Base-by-base conservation (phyloP, 2,329 filamentous ascomycete species). In the Pseudogymnoascus sp. region DNA sequence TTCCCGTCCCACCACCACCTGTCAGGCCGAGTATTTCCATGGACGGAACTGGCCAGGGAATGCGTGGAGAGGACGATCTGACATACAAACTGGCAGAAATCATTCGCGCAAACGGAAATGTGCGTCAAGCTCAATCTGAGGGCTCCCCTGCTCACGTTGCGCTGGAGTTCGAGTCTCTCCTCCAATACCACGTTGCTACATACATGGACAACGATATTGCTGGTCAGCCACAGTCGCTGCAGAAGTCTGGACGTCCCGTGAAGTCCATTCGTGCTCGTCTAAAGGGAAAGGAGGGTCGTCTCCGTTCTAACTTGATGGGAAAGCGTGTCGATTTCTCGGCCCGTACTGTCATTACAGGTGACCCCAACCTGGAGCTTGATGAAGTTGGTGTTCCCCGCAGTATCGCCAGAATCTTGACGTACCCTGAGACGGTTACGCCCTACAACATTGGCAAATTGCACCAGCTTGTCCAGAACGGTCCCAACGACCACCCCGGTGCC, bases 181-280 rank as follows among this genome's bases (percentile, higher is more conserved):
- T 99, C 38, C 96, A 99, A 73, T 99, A 96, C 73, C 96, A 99
- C 72, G 93, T 99, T 64, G 96, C 96, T 45, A 99, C 96, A 0
- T 96, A 97, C 77, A 99, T 99, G 96, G 95, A 99, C 77, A 99
- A 99, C 71, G 93, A 99, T 74, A 97, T 97, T 76, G 95, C 96
- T 66, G 93, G 93, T 59, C 88, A 96, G 70, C 95, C 95, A 2
- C 92, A 95, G 70, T 93, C 95, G 2, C 81, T 97, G 72, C 96
- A 99, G 73, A 99, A 99, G 81, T 96, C 92, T 63, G 96, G 96
- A 58, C 88, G 96, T 72, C 93, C 96, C 0, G 89, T 99, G 69
- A 99, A 99, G 80, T 92, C 95, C 14, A 96, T 99, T 68, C 90
- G 96, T 70, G 92, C 92, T 65, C 93, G 95, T 77, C 83, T 99